phyloP scores from a whole-genome alignment of 148 eudicot genomes.

The Rhododendron kiyosumense region DNA sequence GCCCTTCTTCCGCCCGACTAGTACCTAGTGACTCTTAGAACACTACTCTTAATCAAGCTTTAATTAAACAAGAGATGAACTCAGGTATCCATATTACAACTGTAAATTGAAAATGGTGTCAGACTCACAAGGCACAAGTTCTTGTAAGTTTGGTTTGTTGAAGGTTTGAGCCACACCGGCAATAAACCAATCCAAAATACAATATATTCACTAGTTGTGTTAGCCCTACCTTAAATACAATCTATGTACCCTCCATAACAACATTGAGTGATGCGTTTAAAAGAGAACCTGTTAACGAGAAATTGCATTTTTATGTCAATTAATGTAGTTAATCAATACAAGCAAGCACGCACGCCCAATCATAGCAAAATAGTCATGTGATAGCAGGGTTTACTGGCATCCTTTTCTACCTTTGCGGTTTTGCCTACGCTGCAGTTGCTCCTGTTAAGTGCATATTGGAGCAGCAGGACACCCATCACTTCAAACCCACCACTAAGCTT shows the following conservation, averaged over 20 bases:
- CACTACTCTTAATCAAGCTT: too few relatives aligned
- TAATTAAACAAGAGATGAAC: too few relatives aligned
- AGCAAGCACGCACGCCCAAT: not conserved
- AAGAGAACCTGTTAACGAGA: not conserved
- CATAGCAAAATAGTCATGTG: not conserved
- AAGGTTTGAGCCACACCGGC: too few relatives aligned
- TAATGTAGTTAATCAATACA: too few relatives aligned
- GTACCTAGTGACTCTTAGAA: too few relatives aligned
- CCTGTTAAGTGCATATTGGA: conserved; percentile 79
- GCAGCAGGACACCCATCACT: conserved; percentile 87
- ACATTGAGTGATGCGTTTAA: not conserved
- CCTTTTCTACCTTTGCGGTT: conserved; percentile 56
- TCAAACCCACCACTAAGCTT: conserved; percentile 72
- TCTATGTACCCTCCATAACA: not conserved
- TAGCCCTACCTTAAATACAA: not conserved
- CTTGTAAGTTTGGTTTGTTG: too few relatives aligned
- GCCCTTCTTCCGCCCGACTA: too few relatives aligned
- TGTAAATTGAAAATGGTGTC: too few relatives aligned
- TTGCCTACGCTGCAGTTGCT: conserved; percentile 93
- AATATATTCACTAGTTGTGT: not conserved
- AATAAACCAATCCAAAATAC: too few relatives aligned
- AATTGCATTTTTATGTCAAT: not conserved
- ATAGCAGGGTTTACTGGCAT: conserved; percentile 64
- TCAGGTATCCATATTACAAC: too few relatives aligned
- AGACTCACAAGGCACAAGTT: too few relatives aligned